A percentile compares a stretch with the other conserved stretches of the same genome.
Conservation (phyloP, 2,329 filamentous ascomycete species). For the Phialemonium atrogriseum region DNA sequence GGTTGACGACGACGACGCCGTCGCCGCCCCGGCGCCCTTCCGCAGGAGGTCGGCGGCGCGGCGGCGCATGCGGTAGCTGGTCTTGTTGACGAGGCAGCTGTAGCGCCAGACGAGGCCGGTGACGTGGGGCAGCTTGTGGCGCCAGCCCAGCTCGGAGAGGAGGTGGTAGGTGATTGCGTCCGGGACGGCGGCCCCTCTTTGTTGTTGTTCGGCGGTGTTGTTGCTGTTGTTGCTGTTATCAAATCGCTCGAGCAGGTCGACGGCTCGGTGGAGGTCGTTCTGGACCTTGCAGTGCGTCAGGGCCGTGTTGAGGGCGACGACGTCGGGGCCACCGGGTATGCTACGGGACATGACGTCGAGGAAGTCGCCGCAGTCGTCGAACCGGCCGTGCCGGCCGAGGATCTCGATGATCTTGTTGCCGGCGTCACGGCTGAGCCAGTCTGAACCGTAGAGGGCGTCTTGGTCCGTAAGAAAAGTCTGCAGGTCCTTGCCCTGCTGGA, state of each 20-base stretch:
- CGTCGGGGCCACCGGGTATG: conserved; percentile 15
- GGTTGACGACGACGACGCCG: too few relatives aligned
- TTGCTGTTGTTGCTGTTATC: conserved; percentile 6
- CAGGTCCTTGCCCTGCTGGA: conserved; percentile 24
- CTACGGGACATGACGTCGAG: conserved; percentile 19
- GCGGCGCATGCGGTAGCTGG: conserved; percentile 19
- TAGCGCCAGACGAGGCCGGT: conserved; percentile 24
- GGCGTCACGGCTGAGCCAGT: conserved; percentile 32
- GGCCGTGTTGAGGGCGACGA: conserved; percentile 25
- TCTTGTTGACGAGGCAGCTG: conserved; percentile 17
- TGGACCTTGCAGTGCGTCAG: conserved; percentile 19
- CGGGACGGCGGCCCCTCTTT: conserved; percentile 12
- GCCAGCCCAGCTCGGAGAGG: conserved; percentile 29
- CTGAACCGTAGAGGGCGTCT: conserved; percentile 32
- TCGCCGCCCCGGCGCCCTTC: background rate
- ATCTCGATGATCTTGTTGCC: conserved; percentile 32
- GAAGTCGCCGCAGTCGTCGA: conserved; percentile 19
- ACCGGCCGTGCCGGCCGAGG: conserved; percentile 29
- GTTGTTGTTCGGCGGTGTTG: too few relatives aligned
- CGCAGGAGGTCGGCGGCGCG: conserved; percentile 5
- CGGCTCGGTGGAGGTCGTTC: conserved; percentile 10
- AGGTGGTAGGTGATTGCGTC: conserved; percentile 25
- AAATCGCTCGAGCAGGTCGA: conserved; percentile 16
- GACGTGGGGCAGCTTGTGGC: conserved; percentile 20
- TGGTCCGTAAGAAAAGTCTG: conserved; percentile 31